Evolutionary conservation across 169 alveolate species (phyloP), one percentile per base, ranked within the genome.

Genomic region (Babesia divergens): DNA sequence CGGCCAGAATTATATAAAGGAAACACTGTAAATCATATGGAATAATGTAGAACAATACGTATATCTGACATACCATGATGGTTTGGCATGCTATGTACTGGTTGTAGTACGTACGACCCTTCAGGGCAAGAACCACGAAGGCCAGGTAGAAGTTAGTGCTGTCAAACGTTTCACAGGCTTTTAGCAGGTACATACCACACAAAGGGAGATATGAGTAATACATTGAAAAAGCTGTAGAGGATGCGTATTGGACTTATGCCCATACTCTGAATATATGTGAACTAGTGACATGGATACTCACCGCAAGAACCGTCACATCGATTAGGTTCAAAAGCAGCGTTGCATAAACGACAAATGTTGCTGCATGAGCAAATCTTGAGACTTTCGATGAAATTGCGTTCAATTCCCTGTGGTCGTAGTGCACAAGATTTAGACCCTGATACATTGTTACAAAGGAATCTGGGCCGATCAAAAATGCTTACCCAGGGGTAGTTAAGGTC

Each of bases 401-500:
- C 56, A 72, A 22, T 24, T 72, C 84, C 6, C 13, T 43, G 1
- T 24, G 43, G 38, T 47, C 22, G 24, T 72, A 72, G 43, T 72
- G 76, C 28, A 72, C 74, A 29, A 72, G 38, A 0, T 66, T 59
- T n/a, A 72, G 5, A 28, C 64, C 74, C 84, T 72, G 68, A 5
- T 47, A 7, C 44, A 6, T 13, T 16, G 2, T 29, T 5, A 16
- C 2, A 18, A 44, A 11, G 32, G 43, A 16, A 26, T 8, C 8
- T 14, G 13, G 0, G 7, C 29, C 5, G 22, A 7, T 16, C 18
- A 34, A 5, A 3, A 5, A 11, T 16, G 64, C 58, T 20, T 0
- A 72, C 84, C 66, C 49, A 44, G 5, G 84, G 84, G 62, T 60
- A 72, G 53, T 72, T 72, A 2, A 49, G 69, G 44, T 46, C 70